Evolutionary conservation across 345 rosid genomes (phyloP).

Genomic region (Aethionema arabicum): DNA sequence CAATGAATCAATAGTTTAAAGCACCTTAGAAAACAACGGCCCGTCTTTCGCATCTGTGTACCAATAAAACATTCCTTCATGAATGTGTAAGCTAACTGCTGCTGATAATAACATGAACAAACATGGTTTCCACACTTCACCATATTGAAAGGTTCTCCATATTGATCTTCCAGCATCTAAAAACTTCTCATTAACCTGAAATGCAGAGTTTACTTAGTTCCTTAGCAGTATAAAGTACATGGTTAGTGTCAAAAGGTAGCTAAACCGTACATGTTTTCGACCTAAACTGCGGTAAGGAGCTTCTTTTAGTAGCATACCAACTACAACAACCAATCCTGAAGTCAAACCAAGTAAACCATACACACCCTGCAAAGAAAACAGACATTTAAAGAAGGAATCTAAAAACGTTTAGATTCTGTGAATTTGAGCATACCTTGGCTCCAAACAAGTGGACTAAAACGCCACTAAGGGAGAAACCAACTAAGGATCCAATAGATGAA

Average conservation of each 20-base stretch:
- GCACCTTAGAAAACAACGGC: conserved; percentile 64
- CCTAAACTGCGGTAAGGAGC: conserved; percentile 39
- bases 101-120: conserved; percentile 62
- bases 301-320: conserved; percentile 55
- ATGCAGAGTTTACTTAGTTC: conserved; percentile 22
- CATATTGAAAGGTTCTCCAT: conserved; percentile 59
- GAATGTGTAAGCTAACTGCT: conserved; percentile 62
- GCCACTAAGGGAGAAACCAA: conserved; percentile 69
- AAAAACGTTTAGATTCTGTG: conserved; percentile 2
- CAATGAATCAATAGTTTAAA: neutral
- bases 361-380: conserved; percentile 53
- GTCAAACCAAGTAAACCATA: conserved; percentile 60
- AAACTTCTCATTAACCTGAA: conserved; percentile 57
- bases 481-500: conserved; percentile 59
- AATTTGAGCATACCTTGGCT: conserved; percentile 44
- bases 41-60: conserved; percentile 76
- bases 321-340: conserved; percentile 48
- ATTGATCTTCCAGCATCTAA: conserved; percentile 60
- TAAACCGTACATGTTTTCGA: conserved; percentile 42
- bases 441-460: conserved; percentile 58
- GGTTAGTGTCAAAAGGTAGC: conserved; percentile 8
- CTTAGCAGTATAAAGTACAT: neutral
- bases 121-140: conserved; percentile 73
- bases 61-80: conserved; percentile 89
- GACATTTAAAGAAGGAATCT: conserved; percentile 7